Evolutionary conservation across 352 stramenopile genomes (phyloP), one percentile per base, ranked within the genome.

Genomic region (Phytophthora lateralis): DNA sequence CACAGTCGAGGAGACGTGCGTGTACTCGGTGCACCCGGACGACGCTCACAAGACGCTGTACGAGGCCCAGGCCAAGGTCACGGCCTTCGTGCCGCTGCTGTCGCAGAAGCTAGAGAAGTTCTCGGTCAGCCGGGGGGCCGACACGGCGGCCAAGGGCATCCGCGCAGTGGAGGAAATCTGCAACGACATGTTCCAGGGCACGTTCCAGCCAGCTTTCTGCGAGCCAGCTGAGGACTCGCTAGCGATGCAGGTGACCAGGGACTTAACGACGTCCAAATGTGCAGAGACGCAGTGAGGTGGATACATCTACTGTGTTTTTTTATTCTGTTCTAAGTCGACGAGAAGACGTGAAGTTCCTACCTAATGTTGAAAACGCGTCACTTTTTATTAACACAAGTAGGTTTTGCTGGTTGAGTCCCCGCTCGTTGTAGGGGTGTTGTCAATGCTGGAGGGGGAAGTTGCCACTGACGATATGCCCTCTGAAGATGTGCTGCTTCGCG

Each of bases 121-220:
- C 38, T 92, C 82, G 15, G 79, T 90, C 44, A 79, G 63, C 24
- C 77, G 81, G 37, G 86, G 84, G 48, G 80, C 82, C 29, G 84
- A 93, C 24, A 95, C 82, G 6, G 86, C 86, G 27, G 75, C 82
- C 26, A 91, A 91, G 65, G 86, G 86, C 54, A 91, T 95, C 53
- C 71, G 80, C 45, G 84, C 82, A 18, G 77, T 95, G 47, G 86
- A 95, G 56, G 66, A 71, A 27, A 90, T 95, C 65, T 95, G 86
- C 71, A 75, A 89, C 42, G 82, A 95, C 52, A 93, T 95, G 66
- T 95, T 93, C 51, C 72, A 95, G 50, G 86, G 86, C 35, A 93
- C 80, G 24, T 93, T 92, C 45, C 76, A 81, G 39, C 80, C 84
- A 6, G 67, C 80, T 10, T 70, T 84, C 18, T 94, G 85, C 50